A percentile compares a stretch with the other conserved stretches of the same genome.
phyloP scores from a whole-genome alignment of 2,329 filamentous ascomycete species.

The Botrytis hyacinthi region DNA sequence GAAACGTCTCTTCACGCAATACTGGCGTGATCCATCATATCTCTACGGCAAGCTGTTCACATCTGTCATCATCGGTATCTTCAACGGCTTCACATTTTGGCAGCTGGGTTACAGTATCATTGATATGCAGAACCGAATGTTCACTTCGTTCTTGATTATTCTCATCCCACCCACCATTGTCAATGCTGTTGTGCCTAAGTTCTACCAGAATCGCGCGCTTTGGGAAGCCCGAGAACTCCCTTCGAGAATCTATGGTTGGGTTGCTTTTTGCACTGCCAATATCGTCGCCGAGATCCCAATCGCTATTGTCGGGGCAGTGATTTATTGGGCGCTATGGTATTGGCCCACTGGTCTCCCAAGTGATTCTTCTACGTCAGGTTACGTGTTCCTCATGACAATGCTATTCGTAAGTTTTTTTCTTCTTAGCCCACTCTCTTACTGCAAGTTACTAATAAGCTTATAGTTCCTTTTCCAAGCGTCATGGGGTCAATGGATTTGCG shows the following conservation, averaged over 20 bases:
- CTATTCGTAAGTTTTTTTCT: constrained; percentile 51
- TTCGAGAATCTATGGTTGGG: constrained; percentile 73
- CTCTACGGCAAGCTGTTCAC: constrained; percentile 75
- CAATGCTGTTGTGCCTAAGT: constrained; percentile 74
- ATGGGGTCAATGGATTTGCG: constrained; percentile 77
- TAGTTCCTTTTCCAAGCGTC: constrained; percentile 43
- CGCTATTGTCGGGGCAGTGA: constrained; percentile 59
- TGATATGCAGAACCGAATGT: constrained; percentile 76
- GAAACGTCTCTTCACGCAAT: constrained; percentile 66
- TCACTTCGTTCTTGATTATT: constrained; percentile 65
- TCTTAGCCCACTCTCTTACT: neutral
- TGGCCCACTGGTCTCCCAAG: constrained; percentile 69
- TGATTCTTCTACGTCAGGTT: constrained; percentile 64
- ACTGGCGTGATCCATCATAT: constrained; percentile 76
- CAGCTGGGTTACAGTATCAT: constrained; percentile 61
- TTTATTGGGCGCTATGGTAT: constrained; percentile 78
- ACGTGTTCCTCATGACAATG: constrained; percentile 75
- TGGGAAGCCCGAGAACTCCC: constrained; percentile 74
- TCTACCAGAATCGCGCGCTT: constrained; percentile 68
- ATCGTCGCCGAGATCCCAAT: constrained; percentile 71
- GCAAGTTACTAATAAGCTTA: neutral
- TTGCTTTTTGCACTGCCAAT: constrained; percentile 72
- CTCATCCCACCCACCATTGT: constrained; percentile 66
- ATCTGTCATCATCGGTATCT: constrained; percentile 68
- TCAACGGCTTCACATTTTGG: constrained; percentile 79